phyloP scores from a whole-genome alignment of 192 early-diverging fungal species.

The Umbelopsis ramanniana region DNA sequence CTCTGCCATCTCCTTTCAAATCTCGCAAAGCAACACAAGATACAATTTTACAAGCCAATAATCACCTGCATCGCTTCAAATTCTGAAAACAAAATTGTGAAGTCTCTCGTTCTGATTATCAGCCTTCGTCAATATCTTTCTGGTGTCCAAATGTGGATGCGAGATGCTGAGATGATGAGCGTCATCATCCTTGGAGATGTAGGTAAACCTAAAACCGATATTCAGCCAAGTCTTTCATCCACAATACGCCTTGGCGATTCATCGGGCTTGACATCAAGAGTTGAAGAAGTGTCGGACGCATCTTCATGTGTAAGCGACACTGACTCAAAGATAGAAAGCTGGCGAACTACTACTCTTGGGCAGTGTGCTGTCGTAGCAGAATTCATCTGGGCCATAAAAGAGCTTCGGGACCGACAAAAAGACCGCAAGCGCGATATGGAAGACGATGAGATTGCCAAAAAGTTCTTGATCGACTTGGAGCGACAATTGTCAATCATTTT shows the following conservation, averaged over 20 bases:
- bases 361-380: constrained; percentile 57
- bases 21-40: constrained; percentile 39
- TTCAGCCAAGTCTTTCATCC: neutral
- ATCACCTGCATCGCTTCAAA: constrained; percentile 60
- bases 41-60: constrained; percentile 55
- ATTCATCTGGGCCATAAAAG: constrained; percentile 51
- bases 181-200: constrained; percentile 60
- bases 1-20: constrained; percentile 44
- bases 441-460: constrained; percentile 55
- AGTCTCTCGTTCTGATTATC: constrained; percentile 46
- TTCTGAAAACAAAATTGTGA: constrained; percentile 43
- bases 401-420: constrained; percentile 41
- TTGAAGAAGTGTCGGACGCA: neutral
- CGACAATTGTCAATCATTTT: constrained; percentile 53
- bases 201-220: constrained; percentile 31
- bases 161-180: constrained; percentile 58
- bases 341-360: constrained; percentile 59
- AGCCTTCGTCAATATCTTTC: constrained; percentile 49
- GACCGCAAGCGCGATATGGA: constrained; percentile 42
- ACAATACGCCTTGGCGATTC: neutral
- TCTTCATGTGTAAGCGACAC: neutral
- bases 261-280: neutral
- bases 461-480: constrained; percentile 62
- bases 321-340: constrained; percentile 5
- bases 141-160: constrained; percentile 58